Percentiles rank a stretch among this genome's conserved stretches.
phyloP scores from a whole-genome alignment of 2,329 filamentous ascomycete species.

The Emmonsia crescens region DNA sequence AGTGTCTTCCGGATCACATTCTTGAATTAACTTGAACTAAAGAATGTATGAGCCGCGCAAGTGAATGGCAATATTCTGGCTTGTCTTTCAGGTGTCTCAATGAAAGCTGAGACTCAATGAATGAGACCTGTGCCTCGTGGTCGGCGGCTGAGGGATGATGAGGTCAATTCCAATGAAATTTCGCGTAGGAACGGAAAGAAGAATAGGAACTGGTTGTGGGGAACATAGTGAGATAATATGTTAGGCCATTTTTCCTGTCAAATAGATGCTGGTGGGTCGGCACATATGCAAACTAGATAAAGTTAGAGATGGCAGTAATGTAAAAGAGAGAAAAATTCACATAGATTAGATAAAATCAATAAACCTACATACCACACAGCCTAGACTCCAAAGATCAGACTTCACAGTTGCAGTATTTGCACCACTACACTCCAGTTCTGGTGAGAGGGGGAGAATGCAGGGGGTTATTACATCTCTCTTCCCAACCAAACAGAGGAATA shows the following conservation, averaged over 20 bases:
- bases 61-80: neutral
- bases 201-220: neutral
- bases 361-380: constrained; percentile 4
- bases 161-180: neutral
- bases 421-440: constrained; percentile 1
- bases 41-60: constrained; percentile 4
- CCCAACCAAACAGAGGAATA: constrained; percentile 13
- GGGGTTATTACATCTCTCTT: constrained; percentile 6
- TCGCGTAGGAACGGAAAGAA: neutral
- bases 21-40: neutral
- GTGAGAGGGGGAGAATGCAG: neutral
- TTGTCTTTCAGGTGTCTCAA: neutral
- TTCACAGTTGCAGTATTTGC: constrained; percentile 2
- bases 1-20: constrained; percentile 1
- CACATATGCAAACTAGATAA: constrained; percentile 1
- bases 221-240: constrained; percentile 1
- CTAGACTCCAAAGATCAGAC: constrained; percentile 7
- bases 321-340: neutral
- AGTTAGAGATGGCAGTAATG: neutral
- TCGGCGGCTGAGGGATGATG: neutral
- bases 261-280: neutral
- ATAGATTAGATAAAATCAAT: too few relatives aligned
- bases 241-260: neutral
- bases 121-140: neutral
- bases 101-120: neutral